Evolutionary conservation across 306 rosid species (phyloP), one percentile per base, ranked within the genome.

Genomic region (Corylus americana): DNA sequence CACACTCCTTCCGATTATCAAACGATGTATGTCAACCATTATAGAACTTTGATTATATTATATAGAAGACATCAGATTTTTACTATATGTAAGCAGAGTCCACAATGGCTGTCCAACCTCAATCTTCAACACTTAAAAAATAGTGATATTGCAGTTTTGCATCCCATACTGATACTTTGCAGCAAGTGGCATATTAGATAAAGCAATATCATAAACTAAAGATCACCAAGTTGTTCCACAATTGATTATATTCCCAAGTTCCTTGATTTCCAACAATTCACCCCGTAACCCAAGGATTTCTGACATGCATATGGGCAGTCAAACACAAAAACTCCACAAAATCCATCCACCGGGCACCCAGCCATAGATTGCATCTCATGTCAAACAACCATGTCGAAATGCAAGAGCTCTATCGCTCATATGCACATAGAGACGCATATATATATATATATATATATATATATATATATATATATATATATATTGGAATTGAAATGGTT

Each of bases 1-100:
- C 72, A 48, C 50, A 64, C 75, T 66, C 73, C 14, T 50, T 80
- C 70, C 74, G 12, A 71, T 53, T 77, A 58, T 22, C 55, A 73
- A 3, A 25, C 53, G 44, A 13, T 53, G 74, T 13, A 61, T 61
- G 11, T 2, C 16, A 25, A 61, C 4, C 39, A 61, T 25, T 29
- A 5, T 35, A 0, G 17, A 61, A 61, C 68, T 25, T 25, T 31
- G 25, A 27, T 59, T 27, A 27, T 14, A 54, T 14, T 54, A 4
- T 54, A 63, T 63, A 12, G 4, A 31, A 35, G 18, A 63, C 45
- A 29, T 63, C 70, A 31, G 45, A 63, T 12, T 5, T 31, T 63
- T 29, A 29, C 44, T 35, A 63, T 31, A 27, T 31, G 37, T 35
- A 22, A 22, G 39, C 67, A 59, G 31, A 7, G 31, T 27, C 39